Conservation (phyloP, 2,329 filamentous ascomycete species). For the Fusarium sp. region DNA sequence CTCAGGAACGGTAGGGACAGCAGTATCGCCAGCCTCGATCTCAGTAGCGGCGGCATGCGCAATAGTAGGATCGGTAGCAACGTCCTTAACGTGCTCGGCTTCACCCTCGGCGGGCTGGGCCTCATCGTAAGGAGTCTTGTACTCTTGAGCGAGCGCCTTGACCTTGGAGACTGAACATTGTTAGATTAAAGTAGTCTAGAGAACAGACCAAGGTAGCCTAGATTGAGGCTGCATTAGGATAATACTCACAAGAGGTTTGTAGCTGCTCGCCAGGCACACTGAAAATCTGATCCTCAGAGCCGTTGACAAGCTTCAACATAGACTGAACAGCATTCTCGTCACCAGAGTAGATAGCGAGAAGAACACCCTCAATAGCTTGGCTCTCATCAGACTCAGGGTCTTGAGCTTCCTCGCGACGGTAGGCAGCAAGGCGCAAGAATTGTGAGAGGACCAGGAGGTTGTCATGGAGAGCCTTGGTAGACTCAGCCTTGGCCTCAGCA, state of each 20-base stretch:
- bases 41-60: constrained; percentile 76
- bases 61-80: constrained; percentile 73
- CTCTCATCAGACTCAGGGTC: constrained; percentile 77
- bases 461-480: constrained; percentile 69
- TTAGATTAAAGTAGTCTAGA: constrained; percentile 34
- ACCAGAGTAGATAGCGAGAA: constrained; percentile 83
- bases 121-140: constrained; percentile 60
- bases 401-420: constrained; percentile 77
- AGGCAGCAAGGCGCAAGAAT: constrained; percentile 83
- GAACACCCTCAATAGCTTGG: constrained; percentile 82
- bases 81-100: constrained; percentile 51
- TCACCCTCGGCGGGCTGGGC: constrained; percentile 51
- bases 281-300: constrained; percentile 73
- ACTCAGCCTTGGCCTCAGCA: constrained; percentile 63
- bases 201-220: constrained; percentile 34
- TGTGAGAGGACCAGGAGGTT: constrained; percentile 79
- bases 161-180: constrained; percentile 51
- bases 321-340: constrained; percentile 79
- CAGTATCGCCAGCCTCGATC: constrained; percentile 63
- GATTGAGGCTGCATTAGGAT: not conserved
- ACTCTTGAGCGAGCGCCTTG: constrained; percentile 63
- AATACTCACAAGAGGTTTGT: constrained; percentile 78
- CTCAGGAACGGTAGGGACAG: constrained; percentile 57
- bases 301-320: constrained; percentile 82
- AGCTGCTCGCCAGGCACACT: constrained; percentile 75